Evolutionary conservation across 371 early-diverging fungal species (phyloP).

Genomic region (Mortierella sp.): DNA sequence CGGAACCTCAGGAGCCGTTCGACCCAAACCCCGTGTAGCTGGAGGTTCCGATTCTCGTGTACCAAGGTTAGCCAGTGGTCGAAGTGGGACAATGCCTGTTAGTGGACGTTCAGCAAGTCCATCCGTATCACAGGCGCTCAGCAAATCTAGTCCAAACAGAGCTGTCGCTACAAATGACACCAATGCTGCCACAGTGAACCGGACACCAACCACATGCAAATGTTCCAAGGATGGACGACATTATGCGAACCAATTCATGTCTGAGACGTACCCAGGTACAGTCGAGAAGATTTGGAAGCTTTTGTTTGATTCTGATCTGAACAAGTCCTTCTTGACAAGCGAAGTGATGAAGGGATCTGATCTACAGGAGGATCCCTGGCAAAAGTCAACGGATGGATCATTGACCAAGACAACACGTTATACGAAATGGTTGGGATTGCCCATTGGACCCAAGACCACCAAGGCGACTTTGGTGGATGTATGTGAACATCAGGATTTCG

Average conservation of each 20-base stretch:
- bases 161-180: not conserved
- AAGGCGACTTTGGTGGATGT: conserved; percentile 72
- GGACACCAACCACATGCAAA: conserved; percentile 53
- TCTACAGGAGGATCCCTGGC: conserved; percentile 45
- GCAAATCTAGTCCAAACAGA: no score
- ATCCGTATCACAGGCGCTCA: not conserved
- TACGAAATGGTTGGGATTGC: conserved; percentile 44
- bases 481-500: conserved; percentile 66
- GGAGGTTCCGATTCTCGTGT: no score
- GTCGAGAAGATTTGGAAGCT: conserved; percentile 62
- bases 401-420: conserved; percentile 31
- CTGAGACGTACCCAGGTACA: conserved; percentile 59
- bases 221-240: conserved; percentile 61
- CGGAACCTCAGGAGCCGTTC: not conserved
- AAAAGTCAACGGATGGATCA: conserved; percentile 19
- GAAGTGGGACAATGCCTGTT: not conserved
- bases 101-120: not conserved
- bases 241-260: conserved; percentile 59
- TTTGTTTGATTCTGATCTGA: conserved; percentile 54
- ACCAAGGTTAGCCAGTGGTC: no score
- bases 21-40: no score
- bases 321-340: conserved; percentile 24
- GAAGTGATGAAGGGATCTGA: conserved; percentile 47
- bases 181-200: not conserved
- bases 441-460: conserved; percentile 79